Conservation (phyloP, 73 alveolate genomes). For the Paramecium caudatum region DNA sequence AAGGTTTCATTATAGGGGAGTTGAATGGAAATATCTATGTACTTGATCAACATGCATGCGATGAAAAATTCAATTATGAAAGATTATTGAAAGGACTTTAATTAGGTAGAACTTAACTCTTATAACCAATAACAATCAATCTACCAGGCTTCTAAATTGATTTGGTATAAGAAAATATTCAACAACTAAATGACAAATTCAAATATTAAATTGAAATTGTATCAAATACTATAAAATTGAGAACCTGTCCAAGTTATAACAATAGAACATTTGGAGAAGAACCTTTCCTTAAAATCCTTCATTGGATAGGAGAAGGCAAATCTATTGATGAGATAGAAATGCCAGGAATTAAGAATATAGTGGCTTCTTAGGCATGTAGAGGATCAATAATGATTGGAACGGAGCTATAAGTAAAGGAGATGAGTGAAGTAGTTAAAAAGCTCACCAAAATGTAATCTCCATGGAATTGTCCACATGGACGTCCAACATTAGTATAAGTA, state of each 20-base stretch:
- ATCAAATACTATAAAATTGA: slow-evolving; percentile 17
- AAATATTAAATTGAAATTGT: slow-evolving; percentile 62
- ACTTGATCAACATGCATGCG: slow-evolving; percentile 98
- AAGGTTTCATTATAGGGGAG: slow-evolving; percentile 94
- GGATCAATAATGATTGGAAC: slow-evolving; percentile 96
- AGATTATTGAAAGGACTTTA: slow-evolving; percentile 80
- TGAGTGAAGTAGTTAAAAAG: slow-evolving; percentile 91
- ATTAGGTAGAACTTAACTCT: slow-evolving; percentile 79
- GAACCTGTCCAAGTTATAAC: background rate
- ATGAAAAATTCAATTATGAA: slow-evolving; percentile 96
- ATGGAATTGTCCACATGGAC: slow-evolving; percentile 99
- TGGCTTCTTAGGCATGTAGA: slow-evolving; percentile 98
- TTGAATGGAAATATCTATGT: slow-evolving; percentile 85
- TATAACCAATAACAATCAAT: slow-evolving; percentile 81
- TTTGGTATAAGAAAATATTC: slow-evolving; percentile 68
- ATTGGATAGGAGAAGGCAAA: slow-evolving; percentile 59
- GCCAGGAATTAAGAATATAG: slow-evolving; percentile 50
- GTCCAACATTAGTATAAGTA: slow-evolving; percentile 94
- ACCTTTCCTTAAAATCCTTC: background rate
- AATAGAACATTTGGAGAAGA: slow-evolving; percentile 26
- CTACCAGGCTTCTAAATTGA: slow-evolving; percentile 79
- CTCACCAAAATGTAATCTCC: slow-evolving; percentile 92
- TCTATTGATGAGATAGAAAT: slow-evolving; percentile 53
- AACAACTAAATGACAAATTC: slow-evolving; percentile 80
- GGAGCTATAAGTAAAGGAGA: slow-evolving; percentile 82